Conservation (phyloP, 2,329 filamentous ascomycete species). For the Pestalotiopsis sp. region DNA sequence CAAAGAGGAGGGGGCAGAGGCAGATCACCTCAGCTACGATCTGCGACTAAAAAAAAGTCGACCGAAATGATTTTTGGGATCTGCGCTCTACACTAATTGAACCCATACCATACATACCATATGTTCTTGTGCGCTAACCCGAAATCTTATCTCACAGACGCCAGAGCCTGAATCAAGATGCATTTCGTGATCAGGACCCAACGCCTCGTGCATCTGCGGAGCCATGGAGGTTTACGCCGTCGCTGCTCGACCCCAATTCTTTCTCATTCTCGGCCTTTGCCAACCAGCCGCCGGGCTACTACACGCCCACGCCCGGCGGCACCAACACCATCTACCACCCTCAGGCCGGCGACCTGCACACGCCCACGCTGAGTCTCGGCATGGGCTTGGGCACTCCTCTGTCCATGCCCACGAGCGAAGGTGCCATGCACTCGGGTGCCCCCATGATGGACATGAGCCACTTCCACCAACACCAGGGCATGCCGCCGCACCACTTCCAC, state of each 20-base stretch:
- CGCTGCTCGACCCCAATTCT: conserved; percentile 82
- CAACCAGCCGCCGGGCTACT: conserved; percentile 81
- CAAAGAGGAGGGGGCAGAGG: not conserved
- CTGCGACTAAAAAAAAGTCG: not conserved
- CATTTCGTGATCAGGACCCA: conserved; percentile 73
- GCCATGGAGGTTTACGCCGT: conserved; percentile 85
- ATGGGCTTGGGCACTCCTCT: conserved; percentile 82
- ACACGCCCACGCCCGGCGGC: conserved; percentile 83
- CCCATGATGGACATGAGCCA: conserved; percentile 66
- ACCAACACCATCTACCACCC: conserved; percentile 80
- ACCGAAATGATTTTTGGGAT: not conserved
- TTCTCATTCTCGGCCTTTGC: conserved; percentile 80
- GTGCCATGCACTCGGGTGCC: conserved; percentile 61
- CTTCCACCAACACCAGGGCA: conserved; percentile 56
- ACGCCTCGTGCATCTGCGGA: conserved; percentile 81
- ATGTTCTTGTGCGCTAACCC: conserved; percentile 36
- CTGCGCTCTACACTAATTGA: not conserved
- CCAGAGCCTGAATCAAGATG: conserved; percentile 41
- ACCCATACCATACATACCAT: not conserved
- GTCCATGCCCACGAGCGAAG: conserved; percentile 73
- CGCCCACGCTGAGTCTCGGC: conserved; percentile 72
- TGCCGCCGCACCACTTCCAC: conserved; percentile 63
- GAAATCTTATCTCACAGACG: conserved; percentile 42
- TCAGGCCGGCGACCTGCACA: conserved; percentile 86
- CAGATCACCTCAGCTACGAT: not conserved